Base-by-base conservation (phyloP, 192 early-diverging fungal genomes). In the Coemansia sp. region DNA sequence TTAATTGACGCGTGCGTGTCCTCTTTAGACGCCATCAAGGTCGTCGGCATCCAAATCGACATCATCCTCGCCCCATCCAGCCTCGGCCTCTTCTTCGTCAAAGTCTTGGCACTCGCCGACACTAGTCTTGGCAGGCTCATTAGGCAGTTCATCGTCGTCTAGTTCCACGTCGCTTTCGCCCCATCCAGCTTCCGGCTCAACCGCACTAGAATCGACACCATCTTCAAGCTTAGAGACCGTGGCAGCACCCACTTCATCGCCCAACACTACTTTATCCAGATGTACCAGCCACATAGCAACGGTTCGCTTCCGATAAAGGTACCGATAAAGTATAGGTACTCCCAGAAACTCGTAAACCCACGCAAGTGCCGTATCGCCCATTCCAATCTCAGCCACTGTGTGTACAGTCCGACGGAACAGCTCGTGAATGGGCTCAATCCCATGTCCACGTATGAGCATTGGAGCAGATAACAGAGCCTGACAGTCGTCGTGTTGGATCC, bases 321-420 rank as follows among this genome's bases (percentile, higher is more conserved):
- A 71, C 20, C 79, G 61, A 31, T 64, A 71, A 2, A 22, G 7
- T 22, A 0, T 1, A 0, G 79, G 74, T 38, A 76, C 68, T 3
- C 27, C 63, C 39, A 81, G 38, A n/a, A 70, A 66, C 74, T 44
- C 71, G 16, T 81, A 71, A 36, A 73, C 44, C 74, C 74, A 76
- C 15, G 6, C 47, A 18, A 81, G 20, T 27, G 79, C 79, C 5
- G 20, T n/a, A 3, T 50, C 53, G 3, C 63, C 66, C 60, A 76
- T 44, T 3, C 79, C 74, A 2, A 72, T 66, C 3, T 66, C 68
- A 3, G 50, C n/a, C 20, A 75, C 27, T 3, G 62, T 43, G 18
- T 73, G 71, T 5, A 70, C 67, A 13, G 65, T 63, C 20, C 71
- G 66, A 10, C 68, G 62, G 40, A 81, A 29, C 57, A 81, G 68